A percentile compares a stretch with the other conserved stretches of the same genome.
phyloP scores from a whole-genome alignment of 306 rosid species.

The Rosa persica region DNA sequence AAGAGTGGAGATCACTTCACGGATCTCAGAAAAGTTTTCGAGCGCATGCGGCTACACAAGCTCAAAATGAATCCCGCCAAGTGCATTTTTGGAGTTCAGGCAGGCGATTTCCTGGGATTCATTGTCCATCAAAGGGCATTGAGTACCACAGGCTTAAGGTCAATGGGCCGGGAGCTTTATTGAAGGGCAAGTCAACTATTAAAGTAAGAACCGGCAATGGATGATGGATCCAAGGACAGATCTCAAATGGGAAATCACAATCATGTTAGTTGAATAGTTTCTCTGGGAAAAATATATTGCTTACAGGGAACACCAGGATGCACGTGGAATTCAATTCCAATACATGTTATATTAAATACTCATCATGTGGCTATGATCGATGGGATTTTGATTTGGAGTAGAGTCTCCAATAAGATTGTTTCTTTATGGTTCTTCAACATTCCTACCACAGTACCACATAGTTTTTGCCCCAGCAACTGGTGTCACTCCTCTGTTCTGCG shows the following conservation, averaged over 20 bases:
- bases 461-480: background rate
- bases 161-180: conserved; percentile 22
- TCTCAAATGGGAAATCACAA: conserved; percentile 26
- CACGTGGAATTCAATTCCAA: conserved; percentile 16
- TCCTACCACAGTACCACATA: background rate
- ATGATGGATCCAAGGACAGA: conserved; percentile 37
- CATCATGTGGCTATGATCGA: conserved; percentile 17
- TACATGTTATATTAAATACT: conserved; percentile 21
- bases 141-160: background rate
- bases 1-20: too few relatives aligned
- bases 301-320: background rate
- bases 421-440: background rate
- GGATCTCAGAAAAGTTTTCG: too few relatives aligned
- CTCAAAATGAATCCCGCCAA: too few relatives aligned
- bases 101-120: too few relatives aligned
- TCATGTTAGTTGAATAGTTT: background rate
- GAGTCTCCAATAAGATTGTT: background rate
- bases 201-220: conserved; percentile 1
- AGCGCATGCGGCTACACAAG: too few relatives aligned
- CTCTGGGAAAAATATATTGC: background rate
- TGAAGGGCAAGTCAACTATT: conserved; percentile 31
- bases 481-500: background rate
- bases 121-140: too few relatives aligned
- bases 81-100: too few relatives aligned
- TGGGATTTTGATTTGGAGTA: background rate